Evolutionary conservation across 441 rosid species (phyloP).

Genomic region (Pelargonium cotyledonis): DNA sequence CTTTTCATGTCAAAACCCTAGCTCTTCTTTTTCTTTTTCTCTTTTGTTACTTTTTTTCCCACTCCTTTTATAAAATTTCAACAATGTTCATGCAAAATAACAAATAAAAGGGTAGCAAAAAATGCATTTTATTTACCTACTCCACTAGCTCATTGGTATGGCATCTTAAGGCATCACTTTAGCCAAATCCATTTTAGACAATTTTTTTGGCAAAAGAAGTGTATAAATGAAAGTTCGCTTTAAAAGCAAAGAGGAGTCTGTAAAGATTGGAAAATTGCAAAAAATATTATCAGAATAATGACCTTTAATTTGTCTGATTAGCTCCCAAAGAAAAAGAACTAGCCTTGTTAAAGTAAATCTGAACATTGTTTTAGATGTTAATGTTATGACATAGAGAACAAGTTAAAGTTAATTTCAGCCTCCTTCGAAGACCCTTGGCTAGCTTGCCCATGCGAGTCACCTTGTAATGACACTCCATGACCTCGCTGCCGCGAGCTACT

Average conservation of each 20-base stretch:
- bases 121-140: neutral
- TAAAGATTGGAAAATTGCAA: conserved; percentile 18
- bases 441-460: too few relatives aligned
- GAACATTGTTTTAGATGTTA: too few relatives aligned
- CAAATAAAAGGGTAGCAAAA: conserved; percentile 7
- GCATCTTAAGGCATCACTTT: conserved; percentile 14
- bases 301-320: too few relatives aligned
- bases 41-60: conserved; percentile 5
- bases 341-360: too few relatives aligned
- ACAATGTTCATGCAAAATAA: conserved; percentile 19
- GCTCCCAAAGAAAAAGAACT: too few relatives aligned
- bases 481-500: too few relatives aligned
- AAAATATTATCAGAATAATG: too few relatives aligned
- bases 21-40: conserved; percentile 10
- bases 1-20: conserved; percentile 19
- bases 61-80: conserved; percentile 15
- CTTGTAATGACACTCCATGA: too few relatives aligned
- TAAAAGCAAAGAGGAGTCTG: conserved; percentile 14
- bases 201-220: conserved; percentile 13
- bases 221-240: conserved; percentile 26
- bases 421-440: too few relatives aligned
- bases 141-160: neutral
- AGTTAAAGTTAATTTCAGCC: too few relatives aligned
- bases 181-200: neutral
- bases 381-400: too few relatives aligned